Base-by-base conservation (phyloP, 1,139 yeast species). In the Debaryomyces fabryi region DNA sequence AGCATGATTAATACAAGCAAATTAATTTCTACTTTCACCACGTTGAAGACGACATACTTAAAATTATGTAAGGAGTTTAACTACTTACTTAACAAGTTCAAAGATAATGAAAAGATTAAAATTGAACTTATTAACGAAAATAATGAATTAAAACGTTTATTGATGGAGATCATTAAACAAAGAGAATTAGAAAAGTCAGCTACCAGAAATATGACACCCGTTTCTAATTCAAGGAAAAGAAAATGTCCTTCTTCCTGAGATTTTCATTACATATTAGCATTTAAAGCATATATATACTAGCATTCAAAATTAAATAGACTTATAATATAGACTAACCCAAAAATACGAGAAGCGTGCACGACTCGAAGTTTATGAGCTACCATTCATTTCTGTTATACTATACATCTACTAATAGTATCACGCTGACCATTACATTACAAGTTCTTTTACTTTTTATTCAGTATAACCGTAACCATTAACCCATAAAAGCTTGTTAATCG, bases 31-130 rank as follows among this genome's bases (percentile, higher is more conserved):
- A 62, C 70, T 6, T 69, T 66, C 56, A 63, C 70, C 2, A 63
- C 71, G 2, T 61, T 70, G 45, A 68, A 68, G 46, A 60, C 67
- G 2, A 69, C 75, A 8, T 70, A 70, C 52, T 55, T 70, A 50
- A 69, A 70, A 52, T 59, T 70, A 45, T 70, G 75, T 51, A 69
- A 67, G 47, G 75, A 70, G 48, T 69, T 69, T 59, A 70, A 70
- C 51, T 69, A 65, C 50, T 55, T 70, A 34, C 58, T 70, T 48
- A 57, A 60, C 40, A 68, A 68, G 52, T 70, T 70, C 57, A 69
- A 69, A 48, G 72, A 69, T 45, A 70, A 69, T 50, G 75, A 70
- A 54, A 56, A 59, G 46, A 57, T 68, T 44, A 69, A 69, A 50
- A 59, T 70, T 47, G 68, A 65, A 49, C 56, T 70, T 48, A 69